Base-by-base conservation (phyloP, 768 basidiomycete species). In the Pisolithus orientalis region DNA sequence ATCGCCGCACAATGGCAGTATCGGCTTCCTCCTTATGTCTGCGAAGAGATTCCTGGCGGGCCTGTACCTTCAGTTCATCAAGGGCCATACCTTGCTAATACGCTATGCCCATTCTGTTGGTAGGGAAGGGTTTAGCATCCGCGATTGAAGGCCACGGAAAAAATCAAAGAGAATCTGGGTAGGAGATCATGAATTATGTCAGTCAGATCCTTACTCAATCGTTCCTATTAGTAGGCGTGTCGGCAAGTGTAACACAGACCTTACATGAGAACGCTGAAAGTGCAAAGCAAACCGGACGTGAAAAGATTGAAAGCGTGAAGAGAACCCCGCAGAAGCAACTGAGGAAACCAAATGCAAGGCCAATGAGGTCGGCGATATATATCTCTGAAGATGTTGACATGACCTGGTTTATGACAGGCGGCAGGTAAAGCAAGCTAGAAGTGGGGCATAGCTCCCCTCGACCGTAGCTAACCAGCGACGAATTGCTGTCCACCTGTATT, bases 21-120 rank as follows among this genome's bases (percentile, higher is more conserved):
- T 50, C 51, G 7, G 57, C 47, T 32, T 64, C 65, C 50, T 51
- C 31, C 52, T 47, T 66, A 53, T 60, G 68, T 62, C 61, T 72
- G 67, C 51, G 63, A 54, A 46, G 70, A 63, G 53, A 61, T 47
- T 59, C 67, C 68, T 50, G 56, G 47, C 67, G 60, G 27, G 61
- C 64, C 46, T 52, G 56, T 3, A 31, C 42, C 44, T 48, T 74
- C 51, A 80, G 53, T 34, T 72, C 67, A 8, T 66, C 64, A 7
- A 34, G 34, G 34, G 10, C 28, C 3, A 29, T 29, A 29, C 28
- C 5, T 29, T 29, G 7, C 28, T 75, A 52, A 47, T 60, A 21
- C 21, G 21, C 73, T 42, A 80, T 51, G 16, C 80, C 78, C 49
- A 21, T 67, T 59, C 82, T 83, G 58, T 34, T 51, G 16, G 67